Conservation (phyloP, 805 yeast species). For the Wickerhamomyces silvicola region DNA sequence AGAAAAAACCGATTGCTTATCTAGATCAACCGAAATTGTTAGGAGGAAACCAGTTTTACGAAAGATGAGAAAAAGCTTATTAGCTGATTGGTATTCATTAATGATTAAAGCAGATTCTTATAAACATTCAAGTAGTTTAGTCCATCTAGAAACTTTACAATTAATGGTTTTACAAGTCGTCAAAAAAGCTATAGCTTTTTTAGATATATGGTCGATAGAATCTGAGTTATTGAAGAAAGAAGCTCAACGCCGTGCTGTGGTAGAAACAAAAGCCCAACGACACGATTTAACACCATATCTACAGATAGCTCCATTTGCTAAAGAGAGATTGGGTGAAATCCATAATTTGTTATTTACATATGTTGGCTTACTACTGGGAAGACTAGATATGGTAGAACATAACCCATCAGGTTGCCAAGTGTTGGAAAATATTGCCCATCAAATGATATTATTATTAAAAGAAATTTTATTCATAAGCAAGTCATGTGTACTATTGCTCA, state of each 20-base stretch:
- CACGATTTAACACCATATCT: too few species aligned
- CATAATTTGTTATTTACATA: constrained; percentile 54
- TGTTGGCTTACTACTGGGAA: constrained; percentile 63
- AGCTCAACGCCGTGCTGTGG: constrained; percentile 4
- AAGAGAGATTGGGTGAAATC: constrained; percentile 57
- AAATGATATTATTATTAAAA: constrained; percentile 54
- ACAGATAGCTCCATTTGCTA: constrained; percentile 67
- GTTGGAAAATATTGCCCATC: constrained; percentile 61
- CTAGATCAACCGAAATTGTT: constrained; percentile 66
- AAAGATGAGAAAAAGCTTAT: constrained; percentile 56
- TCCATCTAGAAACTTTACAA: constrained; percentile 56
- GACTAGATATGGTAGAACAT: constrained; percentile 71
- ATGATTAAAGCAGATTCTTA: constrained; percentile 73
- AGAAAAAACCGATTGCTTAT: constrained; percentile 65
- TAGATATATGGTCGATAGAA: constrained; percentile 68
- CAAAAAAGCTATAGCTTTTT: constrained; percentile 55
- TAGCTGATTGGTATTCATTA: constrained; percentile 77
- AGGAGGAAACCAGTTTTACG: constrained; percentile 55
- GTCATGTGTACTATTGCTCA: constrained; percentile 31
- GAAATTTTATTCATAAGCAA: constrained; percentile 60
- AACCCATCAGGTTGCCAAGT: constrained; percentile 64
- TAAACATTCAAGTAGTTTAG: constrained; percentile 52
- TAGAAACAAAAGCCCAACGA: too few species aligned
- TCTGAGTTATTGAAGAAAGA: constrained; percentile 37
- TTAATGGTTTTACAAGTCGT: constrained; percentile 61